A percentile compares a stretch with the other conserved stretches of the same genome.
Conservation (phyloP, 1,284 basidiomycete genomes). For the Austroboletus olivaceoglutinosus region DNA sequence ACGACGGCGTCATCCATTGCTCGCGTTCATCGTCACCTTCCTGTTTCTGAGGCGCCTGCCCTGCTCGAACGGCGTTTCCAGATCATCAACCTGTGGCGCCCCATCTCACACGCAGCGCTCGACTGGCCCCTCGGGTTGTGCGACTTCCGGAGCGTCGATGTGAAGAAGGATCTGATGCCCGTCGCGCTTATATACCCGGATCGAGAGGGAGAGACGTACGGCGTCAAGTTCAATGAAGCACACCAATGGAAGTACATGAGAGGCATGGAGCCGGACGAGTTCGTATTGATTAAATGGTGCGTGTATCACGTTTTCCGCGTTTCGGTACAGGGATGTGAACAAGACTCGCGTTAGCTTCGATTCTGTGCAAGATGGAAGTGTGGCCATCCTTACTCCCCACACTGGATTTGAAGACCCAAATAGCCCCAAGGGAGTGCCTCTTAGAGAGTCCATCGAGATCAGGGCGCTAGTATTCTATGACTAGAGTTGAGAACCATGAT, state of each 20-base stretch:
- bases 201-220: slow-evolving; percentile 18
- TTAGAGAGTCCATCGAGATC: slow-evolving; percentile 40
- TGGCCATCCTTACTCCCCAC: slow-evolving; percentile 44
- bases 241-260: slow-evolving; percentile 31
- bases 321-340: background rate
- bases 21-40: slow-evolving; percentile 54
- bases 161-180: slow-evolving; percentile 36
- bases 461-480: slow-evolving; percentile 40
- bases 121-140: slow-evolving; percentile 51
- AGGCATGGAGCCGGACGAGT: slow-evolving; percentile 43
- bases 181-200: slow-evolving; percentile 29
- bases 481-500: background rate
- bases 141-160: slow-evolving; percentile 47
- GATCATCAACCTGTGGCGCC: slow-evolving; percentile 57
- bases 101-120: slow-evolving; percentile 44
- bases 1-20: slow-evolving; percentile 45
- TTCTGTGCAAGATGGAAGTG: slow-evolving; percentile 33
- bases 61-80: slow-evolving; percentile 45
- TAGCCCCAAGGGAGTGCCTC: slow-evolving; percentile 32
- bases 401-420: slow-evolving; percentile 42
- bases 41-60: slow-evolving; percentile 42
- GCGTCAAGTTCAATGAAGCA: slow-evolving; percentile 19
- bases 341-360: slow-evolving; percentile 4
- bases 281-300: slow-evolving; percentile 50
- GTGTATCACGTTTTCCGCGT: slow-evolving; percentile 5